Conservation (phyloP, 2,329 filamentous ascomycete species). For the Penicillium sclerotigenum region DNA sequence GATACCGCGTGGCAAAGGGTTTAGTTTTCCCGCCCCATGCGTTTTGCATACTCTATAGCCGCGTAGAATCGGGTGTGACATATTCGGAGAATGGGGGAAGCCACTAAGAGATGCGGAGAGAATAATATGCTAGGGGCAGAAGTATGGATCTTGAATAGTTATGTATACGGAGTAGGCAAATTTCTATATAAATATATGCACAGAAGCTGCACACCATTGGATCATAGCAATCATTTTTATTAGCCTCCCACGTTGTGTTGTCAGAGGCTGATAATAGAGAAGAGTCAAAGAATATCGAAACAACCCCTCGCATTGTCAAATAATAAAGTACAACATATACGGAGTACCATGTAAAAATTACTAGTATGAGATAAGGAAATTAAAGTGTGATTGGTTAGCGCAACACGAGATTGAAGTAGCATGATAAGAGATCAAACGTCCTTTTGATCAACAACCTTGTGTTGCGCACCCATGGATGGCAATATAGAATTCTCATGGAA, state of each 20-base stretch:
- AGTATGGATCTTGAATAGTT: neutral
- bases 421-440: conserved; percentile 16
- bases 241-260: neutral
- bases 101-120: neutral
- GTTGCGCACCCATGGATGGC: neutral
- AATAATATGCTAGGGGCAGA: neutral
- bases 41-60: conserved; percentile 8
- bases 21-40: conserved; percentile 11
- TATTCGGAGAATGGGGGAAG: neutral
- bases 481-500: neutral
- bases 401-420: neutral
- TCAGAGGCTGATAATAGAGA: neutral
- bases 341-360: neutral
- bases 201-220: neutral
- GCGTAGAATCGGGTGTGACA: conserved; percentile 2
- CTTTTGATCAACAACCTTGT: neutral
- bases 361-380: conserved; percentile 1
- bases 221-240: neutral
- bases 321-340: too few relatives aligned
- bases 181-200: neutral
- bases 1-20: conserved; percentile 12
- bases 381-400: conserved; percentile 14
- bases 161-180: neutral
- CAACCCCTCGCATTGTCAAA: neutral
- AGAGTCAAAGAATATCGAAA: neutral